phyloP scores from a whole-genome alignment of 164 flowering plant species.

The Vitis rotundifolia region DNA sequence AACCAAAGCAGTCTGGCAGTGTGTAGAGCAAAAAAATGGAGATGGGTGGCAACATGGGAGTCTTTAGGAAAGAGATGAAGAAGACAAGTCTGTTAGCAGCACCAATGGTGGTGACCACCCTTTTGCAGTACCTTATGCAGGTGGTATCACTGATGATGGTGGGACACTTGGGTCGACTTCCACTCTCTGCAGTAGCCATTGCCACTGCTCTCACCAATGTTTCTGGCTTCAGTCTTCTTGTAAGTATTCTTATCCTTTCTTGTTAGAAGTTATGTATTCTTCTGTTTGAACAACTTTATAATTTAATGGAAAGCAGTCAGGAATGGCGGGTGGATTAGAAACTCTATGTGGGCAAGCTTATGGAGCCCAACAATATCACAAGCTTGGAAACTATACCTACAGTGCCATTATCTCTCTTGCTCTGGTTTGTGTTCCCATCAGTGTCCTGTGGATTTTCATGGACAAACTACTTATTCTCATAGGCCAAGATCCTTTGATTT shows the following conservation, averaged over 20 bases:
- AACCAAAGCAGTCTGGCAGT: too few species aligned
- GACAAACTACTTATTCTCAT: not conserved
- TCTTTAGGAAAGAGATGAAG: too few species aligned
- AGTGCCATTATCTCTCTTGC: not conserved
- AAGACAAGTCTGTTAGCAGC: not conserved
- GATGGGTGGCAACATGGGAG: too few species aligned
- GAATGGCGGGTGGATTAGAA: constrained; percentile 5
- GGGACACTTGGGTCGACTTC: constrained; percentile 3
- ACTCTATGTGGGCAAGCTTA: constrained; percentile 6
- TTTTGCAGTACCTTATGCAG: constrained; percentile 3
- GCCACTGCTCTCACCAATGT: constrained; percentile 3
- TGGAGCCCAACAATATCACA: constrained; percentile 3
- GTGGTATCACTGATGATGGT: constrained; percentile 9
- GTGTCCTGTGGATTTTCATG: constrained; percentile 1
- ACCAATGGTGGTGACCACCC: constrained; percentile 6
- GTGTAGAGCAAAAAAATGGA: too few species aligned
- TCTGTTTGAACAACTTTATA: not conserved
- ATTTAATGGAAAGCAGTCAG: not conserved
- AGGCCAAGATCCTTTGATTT: constrained; percentile 6
- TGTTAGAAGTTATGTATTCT: not conserved
- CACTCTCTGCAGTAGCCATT: constrained; percentile 3
- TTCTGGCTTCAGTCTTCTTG: constrained; percentile 7
- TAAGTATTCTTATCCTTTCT: not conserved
- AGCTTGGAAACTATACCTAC: not conserved
- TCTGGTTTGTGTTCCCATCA: constrained; percentile 1